These are phyloP conservation scores for Neurospora discreta DNA, from an alignment of 495 filamentous ascomycete species.

Conservation along the genomic window DNA sequence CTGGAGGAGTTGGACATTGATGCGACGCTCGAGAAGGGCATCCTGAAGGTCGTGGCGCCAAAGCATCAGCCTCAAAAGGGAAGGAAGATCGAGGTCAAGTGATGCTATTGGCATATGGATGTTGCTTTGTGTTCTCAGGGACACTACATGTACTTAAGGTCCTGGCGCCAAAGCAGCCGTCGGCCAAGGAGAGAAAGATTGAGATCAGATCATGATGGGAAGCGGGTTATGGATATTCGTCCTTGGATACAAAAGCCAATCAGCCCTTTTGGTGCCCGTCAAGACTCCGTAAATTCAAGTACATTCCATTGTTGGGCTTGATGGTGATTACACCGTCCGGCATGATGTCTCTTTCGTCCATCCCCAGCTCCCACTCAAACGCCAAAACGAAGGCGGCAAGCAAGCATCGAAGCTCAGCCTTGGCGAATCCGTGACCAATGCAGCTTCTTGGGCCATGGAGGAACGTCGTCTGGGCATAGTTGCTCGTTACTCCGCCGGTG, in stretches of 20 bases:
- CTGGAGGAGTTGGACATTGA: constrained; percentile 14
- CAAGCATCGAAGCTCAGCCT: constrained; percentile 67
- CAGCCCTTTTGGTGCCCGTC: background rate
- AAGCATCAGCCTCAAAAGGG: constrained; percentile 6
- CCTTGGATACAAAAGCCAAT: background rate
- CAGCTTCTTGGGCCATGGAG: constrained; percentile 48
- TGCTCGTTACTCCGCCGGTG: constrained; percentile 39
- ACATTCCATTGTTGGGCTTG: constrained; percentile 50
- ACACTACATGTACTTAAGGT: constrained; percentile 12
- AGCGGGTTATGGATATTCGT: background rate
- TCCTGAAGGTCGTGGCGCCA: constrained; percentile 14
- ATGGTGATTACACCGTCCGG: constrained; percentile 49
- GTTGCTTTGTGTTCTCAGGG: constrained; percentile 13
- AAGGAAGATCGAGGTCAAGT: constrained; percentile 10
- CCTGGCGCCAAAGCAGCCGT: constrained; percentile 10
- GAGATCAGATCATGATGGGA: constrained; percentile 4
- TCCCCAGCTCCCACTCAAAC: constrained; percentile 51
- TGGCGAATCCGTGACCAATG: constrained; percentile 62
- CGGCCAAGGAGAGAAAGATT: constrained; percentile 4
- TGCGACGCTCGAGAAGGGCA: constrained; percentile 14
- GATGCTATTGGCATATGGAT: background rate
- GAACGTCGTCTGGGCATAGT: constrained; percentile 48
- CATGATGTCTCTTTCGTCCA: constrained; percentile 40
- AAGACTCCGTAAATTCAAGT: background rate
- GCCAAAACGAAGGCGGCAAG: constrained; percentile 61